A percentile compares a stretch with the other conserved stretches of the same genome.
These are phyloP conservation scores for Phaffia tasmanica DNA, from an alignment of 768 basidiomycete genomes.

Conservation along the genomic window DNA sequence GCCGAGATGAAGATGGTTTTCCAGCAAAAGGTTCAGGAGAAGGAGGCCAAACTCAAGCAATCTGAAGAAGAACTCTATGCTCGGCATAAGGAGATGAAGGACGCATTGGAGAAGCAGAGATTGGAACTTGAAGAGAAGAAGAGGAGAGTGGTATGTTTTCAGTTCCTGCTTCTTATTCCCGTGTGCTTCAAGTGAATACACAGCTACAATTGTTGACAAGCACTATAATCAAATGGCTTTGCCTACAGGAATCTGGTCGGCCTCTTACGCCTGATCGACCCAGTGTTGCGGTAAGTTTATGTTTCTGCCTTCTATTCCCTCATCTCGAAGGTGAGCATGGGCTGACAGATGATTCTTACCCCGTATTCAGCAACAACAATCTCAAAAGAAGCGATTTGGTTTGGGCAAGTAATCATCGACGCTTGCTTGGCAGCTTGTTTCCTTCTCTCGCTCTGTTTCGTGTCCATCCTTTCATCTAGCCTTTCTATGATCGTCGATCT, in stretches of 20 bases:
- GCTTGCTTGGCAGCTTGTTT: neutral
- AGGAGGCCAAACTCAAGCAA: constrained; percentile 97
- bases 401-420: constrained; percentile 34
- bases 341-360: neutral
- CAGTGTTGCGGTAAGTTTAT: neutral
- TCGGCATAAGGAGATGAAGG: constrained; percentile 99
- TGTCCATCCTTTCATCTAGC: neutral
- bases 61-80: constrained; percentile 98
- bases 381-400: constrained; percentile 39
- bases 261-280: constrained; percentile 22
- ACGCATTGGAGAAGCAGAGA: constrained; percentile 93
- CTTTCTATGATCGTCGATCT: too few relatives aligned
- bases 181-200: constrained; percentile 44
- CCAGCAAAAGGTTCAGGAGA: constrained; percentile 99
- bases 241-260: neutral
- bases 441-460: neutral
- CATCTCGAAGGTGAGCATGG: neutral
- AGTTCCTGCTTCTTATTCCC: constrained; percentile 61
- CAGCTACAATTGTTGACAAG: neutral
- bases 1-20: constrained; percentile 99
- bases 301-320: neutral
- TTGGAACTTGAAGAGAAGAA: constrained; percentile 92
- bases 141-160: constrained; percentile 55
- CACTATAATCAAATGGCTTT: neutral
- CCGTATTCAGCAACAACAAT: neutral